These are phyloP conservation scores for Penicillium atrosanguineum DNA, from an alignment of 495 filamentous ascomycete genomes.

Conservation along the genomic window DNA sequence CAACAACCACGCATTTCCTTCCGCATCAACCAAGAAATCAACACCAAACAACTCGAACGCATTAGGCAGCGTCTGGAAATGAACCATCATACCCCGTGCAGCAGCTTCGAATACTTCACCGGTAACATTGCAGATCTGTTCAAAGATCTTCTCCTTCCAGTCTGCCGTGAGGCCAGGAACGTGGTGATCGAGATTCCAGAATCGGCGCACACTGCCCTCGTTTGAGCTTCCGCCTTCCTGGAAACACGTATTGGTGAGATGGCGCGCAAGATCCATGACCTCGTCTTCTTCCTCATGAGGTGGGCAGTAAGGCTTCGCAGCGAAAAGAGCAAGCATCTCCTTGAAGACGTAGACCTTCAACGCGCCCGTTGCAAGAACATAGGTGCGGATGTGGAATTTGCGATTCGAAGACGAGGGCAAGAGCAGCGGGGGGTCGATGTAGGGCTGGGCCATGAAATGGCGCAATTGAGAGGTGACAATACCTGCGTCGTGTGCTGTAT, in stretches of 20 bases:
- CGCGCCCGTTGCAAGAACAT: conserved; percentile 76
- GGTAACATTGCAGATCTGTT: conserved; percentile 70
- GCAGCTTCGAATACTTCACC: conserved; percentile 82
- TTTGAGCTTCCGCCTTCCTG: conserved; percentile 57
- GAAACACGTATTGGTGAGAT: conserved; percentile 95
- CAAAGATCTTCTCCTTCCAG: conserved; percentile 62
- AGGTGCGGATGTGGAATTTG: conserved; percentile 95
- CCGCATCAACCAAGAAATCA: conserved; percentile 79
- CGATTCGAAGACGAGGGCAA: conserved; percentile 59
- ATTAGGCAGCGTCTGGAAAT: conserved; percentile 87
- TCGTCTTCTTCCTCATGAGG: conserved; percentile 47
- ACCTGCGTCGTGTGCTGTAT: conserved; percentile 33
- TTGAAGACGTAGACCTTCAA: conserved; percentile 83
- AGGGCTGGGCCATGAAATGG: conserved; percentile 95
- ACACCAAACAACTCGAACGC: conserved; percentile 91
- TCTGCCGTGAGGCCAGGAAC: conserved; percentile 31
- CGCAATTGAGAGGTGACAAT: conserved; percentile 88
- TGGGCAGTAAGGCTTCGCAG: conserved; percentile 60
- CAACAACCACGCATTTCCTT: conserved; percentile 65
- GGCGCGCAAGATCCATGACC: conserved; percentile 57
- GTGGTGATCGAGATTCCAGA: conserved; percentile 62
- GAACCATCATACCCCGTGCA: conserved; percentile 72
- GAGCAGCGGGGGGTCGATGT: conserved; percentile 86
- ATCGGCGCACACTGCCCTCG: conserved; percentile 62
- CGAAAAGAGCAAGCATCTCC: conserved; percentile 90